Evolutionary conservation across 2,329 filamentous ascomycete species (phyloP).

Genomic region (Phaeosphaeriaceae sp.): DNA sequence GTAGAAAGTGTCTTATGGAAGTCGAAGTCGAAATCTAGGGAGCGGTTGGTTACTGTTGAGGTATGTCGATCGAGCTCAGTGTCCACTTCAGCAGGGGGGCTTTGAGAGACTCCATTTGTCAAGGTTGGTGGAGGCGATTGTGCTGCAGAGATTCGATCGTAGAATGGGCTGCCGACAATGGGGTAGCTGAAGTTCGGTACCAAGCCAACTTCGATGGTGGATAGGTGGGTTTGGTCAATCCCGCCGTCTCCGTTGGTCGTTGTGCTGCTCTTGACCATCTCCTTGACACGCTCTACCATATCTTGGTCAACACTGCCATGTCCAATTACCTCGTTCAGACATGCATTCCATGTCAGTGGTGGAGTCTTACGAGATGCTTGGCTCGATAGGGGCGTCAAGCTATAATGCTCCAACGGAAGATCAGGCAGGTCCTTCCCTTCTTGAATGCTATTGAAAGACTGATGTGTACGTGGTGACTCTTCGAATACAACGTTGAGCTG

Average conservation of each 20-base stretch:
- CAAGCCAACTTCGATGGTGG: constrained; percentile 10
- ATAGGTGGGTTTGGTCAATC: not conserved
- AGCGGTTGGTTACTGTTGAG: not conserved
- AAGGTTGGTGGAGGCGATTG: not conserved
- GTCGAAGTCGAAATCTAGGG: not conserved
- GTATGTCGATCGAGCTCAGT: not conserved
- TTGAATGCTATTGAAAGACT: not conserved
- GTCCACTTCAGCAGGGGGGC: not conserved
- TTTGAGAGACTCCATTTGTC: not conserved
- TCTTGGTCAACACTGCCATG: constrained; percentile 9
- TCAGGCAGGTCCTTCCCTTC: not conserved
- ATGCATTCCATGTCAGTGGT: constrained; percentile 17
- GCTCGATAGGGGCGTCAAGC: not conserved
- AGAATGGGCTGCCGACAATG: constrained; percentile 15
- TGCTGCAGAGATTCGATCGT: constrained; percentile 7
- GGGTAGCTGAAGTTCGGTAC: constrained; percentile 37
- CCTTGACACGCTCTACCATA: constrained; percentile 7
- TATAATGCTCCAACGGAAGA: not conserved
- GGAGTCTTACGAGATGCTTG: not conserved
- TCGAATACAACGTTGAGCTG: not conserved
- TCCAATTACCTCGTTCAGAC: constrained; percentile 13
- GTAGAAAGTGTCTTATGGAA: not conserved
- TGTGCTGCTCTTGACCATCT: constrained; percentile 1
- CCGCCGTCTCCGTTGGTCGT: not conserved
- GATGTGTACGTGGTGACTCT: not conserved